Evolutionary conservation across 495 filamentous ascomycete species (phyloP).

Genomic region (Podospora pseudopauciseta): DNA sequence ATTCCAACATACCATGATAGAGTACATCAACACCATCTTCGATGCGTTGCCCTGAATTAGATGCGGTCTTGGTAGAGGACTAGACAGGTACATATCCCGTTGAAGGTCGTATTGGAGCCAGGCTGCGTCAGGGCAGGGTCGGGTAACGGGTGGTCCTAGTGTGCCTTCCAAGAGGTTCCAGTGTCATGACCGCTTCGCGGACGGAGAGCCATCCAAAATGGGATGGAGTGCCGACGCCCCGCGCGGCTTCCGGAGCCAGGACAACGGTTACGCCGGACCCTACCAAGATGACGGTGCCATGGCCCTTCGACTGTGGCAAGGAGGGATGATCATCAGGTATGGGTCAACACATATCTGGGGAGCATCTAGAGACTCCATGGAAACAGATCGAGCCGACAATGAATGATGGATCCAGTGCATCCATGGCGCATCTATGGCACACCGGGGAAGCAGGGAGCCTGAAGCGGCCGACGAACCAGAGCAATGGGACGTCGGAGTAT

Average conservation of each 20-base stretch:
- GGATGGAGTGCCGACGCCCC: neutral
- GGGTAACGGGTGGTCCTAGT: neutral
- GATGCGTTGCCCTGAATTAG: slow-evolving; percentile 13
- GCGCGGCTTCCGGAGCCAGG: neutral
- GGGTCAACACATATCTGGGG: neutral
- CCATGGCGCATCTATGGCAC: neutral
- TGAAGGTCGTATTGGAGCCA: neutral
- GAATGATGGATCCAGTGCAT: neutral
- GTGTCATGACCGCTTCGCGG: neutral
- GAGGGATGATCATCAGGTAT: neutral
- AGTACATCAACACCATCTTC: slow-evolving; percentile 25
- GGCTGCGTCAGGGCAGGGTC: neutral
- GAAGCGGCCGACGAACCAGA: neutral
- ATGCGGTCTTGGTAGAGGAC: slow-evolving; percentile 2
- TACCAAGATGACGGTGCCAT: neutral
- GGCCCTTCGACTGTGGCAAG: neutral
- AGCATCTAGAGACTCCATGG: neutral
- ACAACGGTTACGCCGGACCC: neutral
- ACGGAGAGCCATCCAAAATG: neutral
- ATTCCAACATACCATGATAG: slow-evolving; percentile 18
- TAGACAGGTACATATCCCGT: neutral
- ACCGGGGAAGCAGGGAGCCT: slow-evolving; percentile 1
- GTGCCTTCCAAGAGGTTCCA: neutral
- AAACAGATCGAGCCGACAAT: neutral
- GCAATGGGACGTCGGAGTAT: neutral